phyloP scores from a whole-genome alignment of 192 early-diverging fungal genomes.

The Haplosporangium gracile region DNA sequence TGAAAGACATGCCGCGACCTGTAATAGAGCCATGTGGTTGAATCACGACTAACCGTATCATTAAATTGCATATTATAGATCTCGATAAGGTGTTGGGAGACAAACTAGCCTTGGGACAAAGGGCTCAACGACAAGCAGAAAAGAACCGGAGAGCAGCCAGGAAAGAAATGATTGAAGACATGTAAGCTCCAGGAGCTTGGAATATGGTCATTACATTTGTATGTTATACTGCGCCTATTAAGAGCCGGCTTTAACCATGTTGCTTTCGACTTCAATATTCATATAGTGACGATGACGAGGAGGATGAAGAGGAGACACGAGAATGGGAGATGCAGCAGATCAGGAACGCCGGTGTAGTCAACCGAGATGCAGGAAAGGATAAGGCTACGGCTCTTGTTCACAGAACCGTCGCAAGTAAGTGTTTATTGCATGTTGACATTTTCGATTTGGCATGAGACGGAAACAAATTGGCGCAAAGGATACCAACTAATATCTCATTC shows the following conservation, averaged over 20 bases:
- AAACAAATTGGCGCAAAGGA: not conserved
- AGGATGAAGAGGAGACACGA: conserved; percentile 63
- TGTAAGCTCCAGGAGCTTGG: conserved; percentile 36
- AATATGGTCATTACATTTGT: not conserved
- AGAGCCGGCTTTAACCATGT: not conserved
- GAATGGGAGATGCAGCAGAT: conserved; percentile 71
- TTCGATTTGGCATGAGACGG: not conserved
- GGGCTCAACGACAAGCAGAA: conserved; percentile 58
- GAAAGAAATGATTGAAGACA: conserved; percentile 67
- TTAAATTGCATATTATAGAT: conserved; percentile 33
- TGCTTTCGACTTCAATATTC: not conserved
- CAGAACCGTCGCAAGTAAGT: conserved; percentile 34
- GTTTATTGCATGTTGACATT: not conserved
- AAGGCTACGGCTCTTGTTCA: conserved; percentile 25
- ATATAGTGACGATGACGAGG: conserved; percentile 59
- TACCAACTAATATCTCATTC: not conserved
- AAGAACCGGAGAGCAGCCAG: conserved; percentile 50
- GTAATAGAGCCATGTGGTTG: not conserved
- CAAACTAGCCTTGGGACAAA: conserved; percentile 60
- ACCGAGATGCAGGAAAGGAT: conserved; percentile 39
- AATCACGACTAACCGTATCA: not conserved
- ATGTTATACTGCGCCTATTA: not conserved
- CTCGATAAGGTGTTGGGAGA: conserved; percentile 66
- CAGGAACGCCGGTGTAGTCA: conserved; percentile 61
- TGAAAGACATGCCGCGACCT: not conserved